Conservation (phyloP, 441 rosid genomes). For the Jatropha podagrica region DNA sequence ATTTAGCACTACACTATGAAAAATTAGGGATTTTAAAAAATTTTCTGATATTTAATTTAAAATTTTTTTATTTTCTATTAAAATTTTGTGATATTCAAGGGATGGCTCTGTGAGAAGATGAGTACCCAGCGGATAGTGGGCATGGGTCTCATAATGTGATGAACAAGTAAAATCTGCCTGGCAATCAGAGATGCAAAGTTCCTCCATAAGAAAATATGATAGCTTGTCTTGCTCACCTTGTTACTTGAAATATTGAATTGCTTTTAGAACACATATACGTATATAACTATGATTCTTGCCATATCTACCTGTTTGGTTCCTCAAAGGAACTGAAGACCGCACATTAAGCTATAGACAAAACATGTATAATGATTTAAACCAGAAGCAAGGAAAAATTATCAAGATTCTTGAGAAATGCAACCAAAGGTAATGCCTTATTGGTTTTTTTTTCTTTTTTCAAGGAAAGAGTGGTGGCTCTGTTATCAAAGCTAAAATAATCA, state of each 20-base stretch:
- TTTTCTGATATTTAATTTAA: too few relatives aligned
- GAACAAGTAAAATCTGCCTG: slow-evolving; percentile 16
- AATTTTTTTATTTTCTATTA: too few relatives aligned
- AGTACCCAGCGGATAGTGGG: neutral
- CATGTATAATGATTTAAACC: neutral
- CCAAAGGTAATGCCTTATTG: slow-evolving; percentile 1
- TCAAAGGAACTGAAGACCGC: neutral
- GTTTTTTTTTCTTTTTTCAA: slow-evolving; percentile 14
- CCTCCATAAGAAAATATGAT: slow-evolving; percentile 1
- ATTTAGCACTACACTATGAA: too few relatives aligned
- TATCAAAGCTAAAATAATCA: slow-evolving; percentile 48
- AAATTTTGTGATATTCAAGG: too few relatives aligned
- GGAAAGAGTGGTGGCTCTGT: slow-evolving; percentile 38
- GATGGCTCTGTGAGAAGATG: too few relatives aligned
- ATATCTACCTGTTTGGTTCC: slow-evolving; percentile 19
- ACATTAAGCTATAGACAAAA: neutral
- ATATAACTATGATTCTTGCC: slow-evolving; percentile 33
- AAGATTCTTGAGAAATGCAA: slow-evolving; percentile 33
- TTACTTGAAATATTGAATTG: neutral
- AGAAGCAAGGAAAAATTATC: slow-evolving; percentile 14
- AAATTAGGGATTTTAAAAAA: too few relatives aligned
- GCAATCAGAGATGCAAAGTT: slow-evolving; percentile 22
- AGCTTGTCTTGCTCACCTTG: slow-evolving; percentile 20
- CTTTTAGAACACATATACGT: neutral
- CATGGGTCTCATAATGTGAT: neutral